phyloP scores from a whole-genome alignment of 2,329 filamentous ascomycete genomes.

The Knoxdaviesia capensis region DNA sequence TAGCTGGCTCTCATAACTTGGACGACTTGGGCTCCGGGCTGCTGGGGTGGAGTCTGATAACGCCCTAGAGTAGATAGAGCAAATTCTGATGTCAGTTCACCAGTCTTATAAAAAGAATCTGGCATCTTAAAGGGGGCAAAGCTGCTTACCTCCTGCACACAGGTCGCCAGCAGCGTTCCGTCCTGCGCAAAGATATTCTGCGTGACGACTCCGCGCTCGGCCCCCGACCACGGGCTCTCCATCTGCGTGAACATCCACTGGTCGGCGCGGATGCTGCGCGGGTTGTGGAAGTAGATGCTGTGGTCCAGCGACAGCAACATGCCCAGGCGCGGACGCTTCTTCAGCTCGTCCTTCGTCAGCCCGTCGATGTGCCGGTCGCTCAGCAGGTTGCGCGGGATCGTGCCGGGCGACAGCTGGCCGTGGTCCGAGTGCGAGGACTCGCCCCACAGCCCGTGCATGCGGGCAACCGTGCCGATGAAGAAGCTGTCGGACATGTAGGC shows the following conservation, averaged over 20 bases:
- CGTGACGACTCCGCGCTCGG: constrained; percentile 55
- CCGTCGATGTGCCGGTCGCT: constrained; percentile 10
- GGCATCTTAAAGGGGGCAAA: background rate
- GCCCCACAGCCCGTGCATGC: constrained; percentile 63
- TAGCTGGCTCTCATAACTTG: no score
- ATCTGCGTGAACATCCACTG: constrained; percentile 70
- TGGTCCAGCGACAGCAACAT: constrained; percentile 78
- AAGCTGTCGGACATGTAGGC: constrained; percentile 87
- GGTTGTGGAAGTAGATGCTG: constrained; percentile 48
- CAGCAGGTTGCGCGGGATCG: background rate
- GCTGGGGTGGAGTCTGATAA: no score
- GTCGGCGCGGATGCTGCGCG: constrained; percentile 34
- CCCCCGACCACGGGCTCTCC: constrained; percentile 61
- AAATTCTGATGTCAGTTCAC: no score
- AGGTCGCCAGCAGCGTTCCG: constrained; percentile 56
- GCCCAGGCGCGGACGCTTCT: constrained; percentile 39
- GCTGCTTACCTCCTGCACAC: constrained; percentile 50
- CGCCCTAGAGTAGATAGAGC: no score
- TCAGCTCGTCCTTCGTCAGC: constrained; percentile 24
- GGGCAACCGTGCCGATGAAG: constrained; percentile 76
- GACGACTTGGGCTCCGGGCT: no score
- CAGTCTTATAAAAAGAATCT: no score
- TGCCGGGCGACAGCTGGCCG: background rate
- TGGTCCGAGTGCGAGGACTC: constrained; percentile 1
- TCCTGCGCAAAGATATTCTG: constrained; percentile 55